Conservation (phyloP, 2,329 filamentous ascomycete genomes). For the Bisporella sp. region DNA sequence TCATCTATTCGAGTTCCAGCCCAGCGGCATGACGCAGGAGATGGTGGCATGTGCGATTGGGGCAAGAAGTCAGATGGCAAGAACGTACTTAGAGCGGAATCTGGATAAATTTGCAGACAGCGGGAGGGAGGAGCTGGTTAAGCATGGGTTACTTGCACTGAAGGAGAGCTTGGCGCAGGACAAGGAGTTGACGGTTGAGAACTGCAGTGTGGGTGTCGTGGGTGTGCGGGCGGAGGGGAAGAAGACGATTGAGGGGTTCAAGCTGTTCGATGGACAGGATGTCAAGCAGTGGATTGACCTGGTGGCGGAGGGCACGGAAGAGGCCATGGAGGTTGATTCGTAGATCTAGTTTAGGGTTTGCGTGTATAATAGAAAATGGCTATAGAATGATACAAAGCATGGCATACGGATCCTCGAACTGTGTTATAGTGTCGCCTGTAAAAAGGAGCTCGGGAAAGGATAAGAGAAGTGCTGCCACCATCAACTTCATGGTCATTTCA, state of each 20-base stretch:
- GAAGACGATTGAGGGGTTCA: conserved; percentile 69
- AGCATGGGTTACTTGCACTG: conserved; percentile 82
- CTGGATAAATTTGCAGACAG: conserved; percentile 74
- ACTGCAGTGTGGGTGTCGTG: conserved; percentile 85
- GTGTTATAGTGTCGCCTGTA: too few relatives aligned
- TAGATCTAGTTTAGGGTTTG: conserved; percentile 7
- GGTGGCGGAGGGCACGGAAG: conserved; percentile 46
- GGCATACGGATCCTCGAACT: neutral
- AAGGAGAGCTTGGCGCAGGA: conserved; percentile 97
- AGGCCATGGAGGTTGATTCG: conserved; percentile 40
- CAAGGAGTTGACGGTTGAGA: conserved; percentile 94
- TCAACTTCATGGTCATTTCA: too few relatives aligned
- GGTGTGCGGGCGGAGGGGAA: conserved; percentile 49
- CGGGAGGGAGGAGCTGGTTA: conserved; percentile 77
- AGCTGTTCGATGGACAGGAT: conserved; percentile 83
- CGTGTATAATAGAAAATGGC: conserved; percentile 4
- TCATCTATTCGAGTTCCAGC: conserved; percentile 98
- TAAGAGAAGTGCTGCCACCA: too few relatives aligned
- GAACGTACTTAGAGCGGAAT: conserved; percentile 93
- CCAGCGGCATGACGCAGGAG: conserved; percentile 91
- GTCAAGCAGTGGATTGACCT: conserved; percentile 81
- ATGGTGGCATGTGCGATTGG: conserved; percentile 96
- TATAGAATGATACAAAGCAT: conserved; percentile 3
- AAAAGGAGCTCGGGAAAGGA: too few relatives aligned
- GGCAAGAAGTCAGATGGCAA: conserved; percentile 91